Percentiles rank a stretch among this genome's conserved stretches.
Conservation (phyloP, 371 early-diverging fungal species). For the Syncephalastrum contaminatum region DNA sequence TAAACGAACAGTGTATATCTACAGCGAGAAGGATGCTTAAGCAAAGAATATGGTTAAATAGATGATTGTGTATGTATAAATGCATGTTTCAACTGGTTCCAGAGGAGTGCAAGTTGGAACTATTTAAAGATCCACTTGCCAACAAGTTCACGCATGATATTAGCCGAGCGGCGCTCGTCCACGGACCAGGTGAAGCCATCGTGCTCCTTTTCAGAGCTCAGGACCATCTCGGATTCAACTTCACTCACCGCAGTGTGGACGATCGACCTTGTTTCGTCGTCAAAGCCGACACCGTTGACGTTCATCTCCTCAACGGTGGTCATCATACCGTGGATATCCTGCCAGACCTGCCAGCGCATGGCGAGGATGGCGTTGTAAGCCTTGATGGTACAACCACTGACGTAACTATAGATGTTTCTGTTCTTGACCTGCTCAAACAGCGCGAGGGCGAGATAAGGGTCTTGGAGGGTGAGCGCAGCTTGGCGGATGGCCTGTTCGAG, state of each 20-base stretch:
- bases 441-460: conserved; percentile 47
- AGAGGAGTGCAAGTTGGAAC: background rate
- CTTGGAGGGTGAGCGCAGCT: conserved; percentile 21
- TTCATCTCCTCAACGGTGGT: conserved; percentile 43
- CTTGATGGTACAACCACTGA: conserved; percentile 37
- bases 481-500: conserved; percentile 35
- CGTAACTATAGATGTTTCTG: conserved; percentile 36
- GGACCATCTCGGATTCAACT: conserved; percentile 23
- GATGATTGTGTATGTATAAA: too few relatives aligned
- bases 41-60: too few relatives aligned
- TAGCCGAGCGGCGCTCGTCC: conserved; percentile 31
- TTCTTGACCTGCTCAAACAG: conserved; percentile 45
- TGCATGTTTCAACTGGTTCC: too few relatives aligned
- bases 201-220: conserved; percentile 3
- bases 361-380: conserved; percentile 37
- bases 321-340: conserved; percentile 42
- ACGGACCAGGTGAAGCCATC: conserved; percentile 28
- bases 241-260: conserved; percentile 22
- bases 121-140: conserved; percentile 40
- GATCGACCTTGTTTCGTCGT: conserved; percentile 27
- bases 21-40: too few relatives aligned
- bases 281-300: conserved; percentile 30
- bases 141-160: conserved; percentile 34
- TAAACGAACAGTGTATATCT: too few relatives aligned
- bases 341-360: conserved; percentile 36